Conservation (phyloP, 768 basidiomycete genomes). For the Clitopilus passeckerianus region DNA sequence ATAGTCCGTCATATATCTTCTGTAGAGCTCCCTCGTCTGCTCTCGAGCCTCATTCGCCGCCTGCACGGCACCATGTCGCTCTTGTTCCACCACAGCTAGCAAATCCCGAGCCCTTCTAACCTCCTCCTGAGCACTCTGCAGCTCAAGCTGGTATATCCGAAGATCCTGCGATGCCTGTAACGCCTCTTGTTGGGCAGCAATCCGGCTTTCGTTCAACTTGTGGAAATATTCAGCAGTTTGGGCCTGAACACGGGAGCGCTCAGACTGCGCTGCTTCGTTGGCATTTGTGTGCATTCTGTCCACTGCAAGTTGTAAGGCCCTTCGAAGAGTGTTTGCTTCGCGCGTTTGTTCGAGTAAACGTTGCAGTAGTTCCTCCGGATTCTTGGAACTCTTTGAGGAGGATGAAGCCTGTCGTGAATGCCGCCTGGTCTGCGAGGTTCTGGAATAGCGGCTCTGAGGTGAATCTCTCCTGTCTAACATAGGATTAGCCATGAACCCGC, state of each 20-base stretch:
- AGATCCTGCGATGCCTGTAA: conserved; percentile 29
- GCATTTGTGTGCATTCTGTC: conserved; percentile 29
- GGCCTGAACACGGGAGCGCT: conserved; percentile 19
- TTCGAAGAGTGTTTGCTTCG: conserved; percentile 28
- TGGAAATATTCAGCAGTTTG: conserved; percentile 28
- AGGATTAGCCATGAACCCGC: not conserved
- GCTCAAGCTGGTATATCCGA: conserved; percentile 31
- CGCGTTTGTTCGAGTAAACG: conserved; percentile 26
- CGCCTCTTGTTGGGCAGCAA: conserved; percentile 31
- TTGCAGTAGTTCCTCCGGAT: conserved; percentile 22
- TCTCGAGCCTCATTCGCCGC: conserved; percentile 47
- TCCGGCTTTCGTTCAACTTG: conserved; percentile 28
- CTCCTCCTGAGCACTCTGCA: conserved; percentile 41
- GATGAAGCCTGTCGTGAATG: conserved; percentile 2
- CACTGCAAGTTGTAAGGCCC: conserved; percentile 28
- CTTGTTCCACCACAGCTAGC: conserved; percentile 39
- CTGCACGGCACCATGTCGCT: conserved; percentile 55
- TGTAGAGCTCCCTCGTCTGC: conserved; percentile 42
- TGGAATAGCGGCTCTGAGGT: not conserved
- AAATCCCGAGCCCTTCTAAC: conserved; percentile 48
- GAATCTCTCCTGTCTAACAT: not conserved
- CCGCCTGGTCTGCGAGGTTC: not conserved
- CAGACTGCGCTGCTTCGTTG: conserved; percentile 26
- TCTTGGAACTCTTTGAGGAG: conserved; percentile 3
- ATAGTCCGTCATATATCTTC: not conserved